Percentiles rank a stretch among this genome's conserved stretches.
Conservation (phyloP, 2,329 filamentous ascomycete species). For the Colletotrichum nymphaeae region DNA sequence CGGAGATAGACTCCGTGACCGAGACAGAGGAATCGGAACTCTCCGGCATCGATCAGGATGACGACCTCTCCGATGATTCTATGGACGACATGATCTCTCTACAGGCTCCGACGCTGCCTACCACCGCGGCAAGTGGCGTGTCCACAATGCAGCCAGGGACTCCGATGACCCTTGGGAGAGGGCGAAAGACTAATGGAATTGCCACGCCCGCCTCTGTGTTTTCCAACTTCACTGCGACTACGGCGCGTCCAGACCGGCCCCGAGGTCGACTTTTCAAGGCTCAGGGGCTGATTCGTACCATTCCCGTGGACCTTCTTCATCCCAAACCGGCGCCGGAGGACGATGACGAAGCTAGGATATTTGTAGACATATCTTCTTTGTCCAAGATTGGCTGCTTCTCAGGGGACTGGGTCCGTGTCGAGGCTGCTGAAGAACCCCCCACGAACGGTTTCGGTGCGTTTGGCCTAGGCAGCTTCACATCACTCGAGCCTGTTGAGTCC, state of each 20-base stretch:
- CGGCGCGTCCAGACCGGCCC: slow-evolving; percentile 77
- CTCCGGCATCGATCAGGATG: slow-evolving; percentile 75
- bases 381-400: slow-evolving; percentile 96
- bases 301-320: slow-evolving; percentile 84
- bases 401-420: slow-evolving; percentile 93
- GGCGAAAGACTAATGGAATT: slow-evolving; percentile 75
- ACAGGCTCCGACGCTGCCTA: slow-evolving; percentile 80
- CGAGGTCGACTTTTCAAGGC: slow-evolving; percentile 86
- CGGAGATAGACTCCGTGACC: slow-evolving; percentile 67
- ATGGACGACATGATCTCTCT: slow-evolving; percentile 95
- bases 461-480: slow-evolving; percentile 73
- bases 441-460: slow-evolving; percentile 74
- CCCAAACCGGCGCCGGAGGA: slow-evolving; percentile 82
- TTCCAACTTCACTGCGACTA: slow-evolving; percentile 88
- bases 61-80: slow-evolving; percentile 86
- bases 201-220: slow-evolving; percentile 89
- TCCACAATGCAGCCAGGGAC: slow-evolving; percentile 86
- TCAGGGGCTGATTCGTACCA: slow-evolving; percentile 77
- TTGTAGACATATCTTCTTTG: slow-evolving; percentile 87
- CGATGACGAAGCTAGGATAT: slow-evolving; percentile 90
- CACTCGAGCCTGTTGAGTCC: slow-evolving; percentile 69
- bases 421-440: slow-evolving; percentile 80
- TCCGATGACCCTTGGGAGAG: slow-evolving; percentile 78
- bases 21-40: slow-evolving; percentile 72
- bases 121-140: slow-evolving; percentile 82